phyloP scores from a whole-genome alignment of 352 stramenopile species.

The Poterioochromonas sp. region DNA sequence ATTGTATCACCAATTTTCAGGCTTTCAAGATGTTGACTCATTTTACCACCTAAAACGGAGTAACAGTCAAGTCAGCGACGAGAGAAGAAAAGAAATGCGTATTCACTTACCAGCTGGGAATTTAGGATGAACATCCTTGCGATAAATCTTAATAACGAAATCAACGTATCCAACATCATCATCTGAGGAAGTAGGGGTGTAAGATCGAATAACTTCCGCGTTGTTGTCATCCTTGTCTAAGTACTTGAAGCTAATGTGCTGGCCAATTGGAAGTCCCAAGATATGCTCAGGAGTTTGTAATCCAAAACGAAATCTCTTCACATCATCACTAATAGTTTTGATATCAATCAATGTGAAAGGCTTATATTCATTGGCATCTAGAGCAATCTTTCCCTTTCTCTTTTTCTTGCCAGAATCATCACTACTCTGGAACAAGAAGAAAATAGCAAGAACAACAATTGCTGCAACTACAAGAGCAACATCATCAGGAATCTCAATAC shows the following conservation, averaged over 20 bases:
- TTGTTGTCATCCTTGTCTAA: constrained; percentile 59
- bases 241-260: constrained; percentile 81
- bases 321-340: constrained; percentile 28
- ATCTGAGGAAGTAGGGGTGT: constrained; percentile 89
- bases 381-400: too few relatives aligned
- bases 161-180: constrained; percentile 80
- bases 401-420: too few relatives aligned
- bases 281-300: constrained; percentile 64
- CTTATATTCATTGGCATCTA: constrained; percentile 10
- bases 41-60: constrained; percentile 56
- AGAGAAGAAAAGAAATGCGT: constrained; percentile 44
- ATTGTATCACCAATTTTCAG: constrained; percentile 82
- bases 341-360: constrained; percentile 28
- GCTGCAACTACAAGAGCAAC: too few relatives aligned
- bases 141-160: constrained; percentile 92
- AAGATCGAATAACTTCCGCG: constrained; percentile 72
- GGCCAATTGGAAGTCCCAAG: constrained; percentile 75
- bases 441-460: too few relatives aligned
- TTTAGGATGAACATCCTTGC: constrained; percentile 83
- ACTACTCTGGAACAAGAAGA: too few relatives aligned
- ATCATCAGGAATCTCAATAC: too few relatives aligned
- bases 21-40: constrained; percentile 81
- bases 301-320: constrained; percentile 65
- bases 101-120: constrained; percentile 69
- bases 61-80: constrained; percentile 8